Percentiles rank a stretch among this genome's conserved stretches.
These are phyloP conservation scores for Kodamaea laetipori DNA, from an alignment of 805 yeast genomes.

Conservation along the genomic window DNA sequence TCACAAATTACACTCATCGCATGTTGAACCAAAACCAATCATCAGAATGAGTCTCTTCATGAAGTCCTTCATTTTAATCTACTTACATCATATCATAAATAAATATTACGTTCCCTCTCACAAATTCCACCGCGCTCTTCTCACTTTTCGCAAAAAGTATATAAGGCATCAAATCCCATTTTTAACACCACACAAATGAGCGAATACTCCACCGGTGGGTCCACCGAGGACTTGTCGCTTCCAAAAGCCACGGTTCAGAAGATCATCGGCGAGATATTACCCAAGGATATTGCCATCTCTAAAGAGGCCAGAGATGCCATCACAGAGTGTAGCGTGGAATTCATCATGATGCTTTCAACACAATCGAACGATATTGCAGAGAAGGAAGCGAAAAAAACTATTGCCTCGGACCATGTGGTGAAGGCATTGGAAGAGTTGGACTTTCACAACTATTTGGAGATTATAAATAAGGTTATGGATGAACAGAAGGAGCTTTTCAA, in stretches of 20 bases:
- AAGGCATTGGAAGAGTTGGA: slow-evolving; percentile 87
- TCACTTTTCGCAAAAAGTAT: slow-evolving; percentile 1
- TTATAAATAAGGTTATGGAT: slow-evolving; percentile 72
- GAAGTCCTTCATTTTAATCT: no score
- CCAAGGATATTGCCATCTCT: slow-evolving; percentile 82
- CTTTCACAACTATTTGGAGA: slow-evolving; percentile 79
- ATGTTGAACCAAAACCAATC: no score
- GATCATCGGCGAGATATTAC: slow-evolving; percentile 85
- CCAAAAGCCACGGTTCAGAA: slow-evolving; percentile 92
- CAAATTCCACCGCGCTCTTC: not conserved
- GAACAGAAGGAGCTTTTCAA: slow-evolving; percentile 89
- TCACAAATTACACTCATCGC: no score
- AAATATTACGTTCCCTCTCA: not conserved
- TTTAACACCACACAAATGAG: slow-evolving; percentile 30
- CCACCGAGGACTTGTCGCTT: slow-evolving; percentile 42
- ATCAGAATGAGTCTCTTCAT: no score
- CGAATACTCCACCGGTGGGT: slow-evolving; percentile 35
- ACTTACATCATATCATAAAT: no score
- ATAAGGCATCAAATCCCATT: slow-evolving; percentile 7
- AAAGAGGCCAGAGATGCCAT: slow-evolving; percentile 94
- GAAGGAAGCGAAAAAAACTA: slow-evolving; percentile 92
- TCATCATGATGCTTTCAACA: slow-evolving; percentile 90
- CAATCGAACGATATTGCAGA: slow-evolving; percentile 96
- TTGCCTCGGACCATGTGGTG: slow-evolving; percentile 93
- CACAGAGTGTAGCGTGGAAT: slow-evolving; percentile 94